Base-by-base conservation (phyloP, 73 alveolate species). In the Stentor roeselii region DNA sequence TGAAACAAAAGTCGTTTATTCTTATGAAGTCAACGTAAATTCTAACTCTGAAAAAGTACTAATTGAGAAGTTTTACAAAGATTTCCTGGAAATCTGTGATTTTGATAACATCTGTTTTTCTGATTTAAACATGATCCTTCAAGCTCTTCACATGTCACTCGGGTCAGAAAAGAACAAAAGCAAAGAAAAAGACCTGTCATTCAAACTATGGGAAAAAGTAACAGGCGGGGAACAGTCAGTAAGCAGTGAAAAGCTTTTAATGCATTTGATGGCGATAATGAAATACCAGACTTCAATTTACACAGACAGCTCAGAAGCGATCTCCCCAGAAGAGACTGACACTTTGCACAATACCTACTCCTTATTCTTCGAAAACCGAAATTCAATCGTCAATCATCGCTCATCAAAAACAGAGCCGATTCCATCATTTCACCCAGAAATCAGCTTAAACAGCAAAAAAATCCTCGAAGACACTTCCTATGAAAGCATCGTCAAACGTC, bases 1-100 rank as follows among this genome's bases (percentile, higher is more conserved):
- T 67, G 80, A 67, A 1, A 2, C 37, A 1, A 21, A 21, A 67
- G 2, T 32, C 34, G 2, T 32, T 0, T 40, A 32, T 27, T 1
- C 14, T 40, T 21, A 36, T 67, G 67, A 50, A 21, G 14, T 21
- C 11, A 32, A 14, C 41, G 37, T 67, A n/a, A 21, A 32, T 40
- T 11, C 41, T 1, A 67, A 67, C 0, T 67, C 80, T 21, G 80
- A 67, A 34, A 67, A 67, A 67, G 41, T 67, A 34, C 80, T 67
- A 30, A 67, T 67, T 21, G 80, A 67, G 37, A 67, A 67, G 37
- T 2, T 67, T 21, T 21, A 34, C 11, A 67, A 67, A 11, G 80
- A 67, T 0, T 67, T 30, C 34, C 27, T 21, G 37, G 80, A 67
- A 21, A 32, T 21, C 27, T 67, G 80, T n/a, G 14, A 30, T n/a